Evolutionary conservation across 2,329 filamentous ascomycete genomes (phyloP).

Genomic region (Colletotrichum sp.): DNA sequence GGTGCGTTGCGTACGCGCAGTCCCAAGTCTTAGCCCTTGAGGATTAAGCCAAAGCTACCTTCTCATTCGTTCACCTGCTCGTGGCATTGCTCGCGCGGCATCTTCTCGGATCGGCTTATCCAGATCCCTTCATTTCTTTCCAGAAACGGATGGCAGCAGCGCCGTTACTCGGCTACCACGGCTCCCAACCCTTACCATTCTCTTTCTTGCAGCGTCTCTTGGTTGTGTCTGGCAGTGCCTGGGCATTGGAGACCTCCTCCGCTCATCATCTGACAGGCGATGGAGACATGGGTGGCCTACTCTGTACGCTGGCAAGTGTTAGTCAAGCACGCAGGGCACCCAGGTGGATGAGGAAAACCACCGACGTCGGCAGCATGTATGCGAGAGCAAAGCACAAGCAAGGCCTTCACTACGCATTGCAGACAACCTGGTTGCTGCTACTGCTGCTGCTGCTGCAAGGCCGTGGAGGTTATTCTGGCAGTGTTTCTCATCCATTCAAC

Average conservation of each 20-base stretch:
- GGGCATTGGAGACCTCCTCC: not conserved
- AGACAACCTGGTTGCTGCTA: not conserved
- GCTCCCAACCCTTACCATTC: not conserved
- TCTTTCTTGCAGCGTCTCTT: not conserved
- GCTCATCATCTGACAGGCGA: not conserved
- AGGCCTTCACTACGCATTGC: not conserved
- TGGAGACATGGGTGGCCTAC: not conserved
- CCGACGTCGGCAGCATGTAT: not conserved
- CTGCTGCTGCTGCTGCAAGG: not conserved
- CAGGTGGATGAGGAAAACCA: not conserved
- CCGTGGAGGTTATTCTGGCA: not conserved
- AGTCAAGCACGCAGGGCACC: not conserved
- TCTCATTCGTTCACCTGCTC: not conserved
- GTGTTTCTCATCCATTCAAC: not conserved
- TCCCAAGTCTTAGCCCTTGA: not conserved
- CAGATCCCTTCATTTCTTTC: slow-evolving; percentile 10
- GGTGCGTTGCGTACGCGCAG: not conserved
- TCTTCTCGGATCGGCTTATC: slow-evolving; percentile 5
- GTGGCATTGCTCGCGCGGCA: not conserved
- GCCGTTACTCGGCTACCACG: slow-evolving; percentile 1
- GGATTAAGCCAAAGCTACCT: not conserved
- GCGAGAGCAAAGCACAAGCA: not conserved
- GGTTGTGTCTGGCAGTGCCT: not conserved
- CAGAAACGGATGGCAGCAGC: not conserved
- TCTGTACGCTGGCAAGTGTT: not conserved